Conservation (phyloP, 1,284 basidiomycete genomes). For the Cystobasidium sp. region DNA sequence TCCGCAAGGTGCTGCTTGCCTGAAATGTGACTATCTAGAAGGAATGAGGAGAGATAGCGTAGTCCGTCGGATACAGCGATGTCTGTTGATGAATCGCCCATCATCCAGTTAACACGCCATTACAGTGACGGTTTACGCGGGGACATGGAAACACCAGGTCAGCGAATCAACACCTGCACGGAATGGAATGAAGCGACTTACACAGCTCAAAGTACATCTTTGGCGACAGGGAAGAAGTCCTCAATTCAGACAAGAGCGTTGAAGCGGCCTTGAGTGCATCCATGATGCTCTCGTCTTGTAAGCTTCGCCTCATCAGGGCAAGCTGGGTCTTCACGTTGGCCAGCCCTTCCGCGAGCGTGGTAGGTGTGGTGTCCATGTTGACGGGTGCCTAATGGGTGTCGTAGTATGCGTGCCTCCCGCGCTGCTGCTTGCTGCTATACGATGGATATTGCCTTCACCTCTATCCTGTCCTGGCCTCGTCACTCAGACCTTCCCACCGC, state of each 20-base stretch:
- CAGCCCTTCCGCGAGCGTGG: conserved; percentile 29
- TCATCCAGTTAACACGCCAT: neutral
- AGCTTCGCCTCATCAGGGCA: conserved; percentile 87
- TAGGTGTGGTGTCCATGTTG: conserved; percentile 31
- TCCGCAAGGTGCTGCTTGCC: conserved; percentile 91
- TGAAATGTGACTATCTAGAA: conserved; percentile 88
- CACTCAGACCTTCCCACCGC: neutral
- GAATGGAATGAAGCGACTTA: conserved; percentile 58
- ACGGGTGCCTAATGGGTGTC: neutral
- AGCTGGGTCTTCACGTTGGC: conserved; percentile 77
- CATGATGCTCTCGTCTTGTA: conserved; percentile 93
- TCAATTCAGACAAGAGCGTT: conserved; percentile 89
- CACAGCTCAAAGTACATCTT: conserved; percentile 98
- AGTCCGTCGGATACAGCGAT: conserved; percentile 96
- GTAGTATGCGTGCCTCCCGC: neutral
- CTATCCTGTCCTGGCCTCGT: conserved; percentile 13
- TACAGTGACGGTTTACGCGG: neutral
- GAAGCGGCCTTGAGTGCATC: conserved; percentile 93
- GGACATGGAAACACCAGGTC: conserved; percentile 41
- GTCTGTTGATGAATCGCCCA: conserved; percentile 62
- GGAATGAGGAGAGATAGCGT: conserved; percentile 76
- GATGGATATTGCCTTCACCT: neutral
- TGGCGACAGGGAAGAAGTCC: conserved; percentile 83
- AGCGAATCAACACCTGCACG: conserved; percentile 33
- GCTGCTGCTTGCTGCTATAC: neutral